These are phyloP conservation scores for Urochloa ruziziensis DNA, from an alignment of 176 grass and related monocot genomes.

Conservation along the genomic window DNA sequence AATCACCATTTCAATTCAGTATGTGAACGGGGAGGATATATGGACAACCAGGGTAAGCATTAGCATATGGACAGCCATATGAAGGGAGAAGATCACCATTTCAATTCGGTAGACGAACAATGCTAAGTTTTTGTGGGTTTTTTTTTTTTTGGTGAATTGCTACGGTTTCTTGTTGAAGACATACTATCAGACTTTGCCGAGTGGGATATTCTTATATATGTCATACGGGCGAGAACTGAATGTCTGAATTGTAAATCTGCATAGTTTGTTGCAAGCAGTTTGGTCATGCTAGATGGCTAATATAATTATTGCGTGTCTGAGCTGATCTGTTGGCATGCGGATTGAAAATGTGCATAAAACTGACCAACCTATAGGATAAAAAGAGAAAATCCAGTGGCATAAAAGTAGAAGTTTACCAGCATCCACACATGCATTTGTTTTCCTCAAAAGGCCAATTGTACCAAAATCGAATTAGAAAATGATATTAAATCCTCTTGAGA, in stretches of 20 bases:
- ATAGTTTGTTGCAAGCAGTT: background rate
- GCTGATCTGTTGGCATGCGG: background rate
- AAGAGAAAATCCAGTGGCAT: background rate
- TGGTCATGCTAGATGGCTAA: background rate
- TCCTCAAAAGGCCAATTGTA: background rate
- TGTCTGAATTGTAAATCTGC: background rate
- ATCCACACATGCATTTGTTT: background rate
- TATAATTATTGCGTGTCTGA: background rate
- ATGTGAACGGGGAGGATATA: too few relatives aligned
- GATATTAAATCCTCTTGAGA: background rate
- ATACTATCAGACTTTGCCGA: background rate
- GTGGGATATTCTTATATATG: background rate
- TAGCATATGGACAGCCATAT: background rate
- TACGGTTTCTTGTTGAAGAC: slow-evolving; percentile 13
- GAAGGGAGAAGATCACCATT: background rate
- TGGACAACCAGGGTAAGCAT: background rate
- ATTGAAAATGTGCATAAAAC: slow-evolving; percentile 9
- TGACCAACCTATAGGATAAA: background rate
- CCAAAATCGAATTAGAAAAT: background rate
- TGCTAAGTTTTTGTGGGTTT: too few relatives aligned
- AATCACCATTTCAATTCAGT: too few relatives aligned
- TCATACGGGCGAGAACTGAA: background rate
- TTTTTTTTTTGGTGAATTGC: too few relatives aligned
- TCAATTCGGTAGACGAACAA: background rate
- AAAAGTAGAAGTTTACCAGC: background rate